Base-by-base conservation (phyloP, 2,329 filamentous ascomycete genomes). In the Colletotrichum scovillei region DNA sequence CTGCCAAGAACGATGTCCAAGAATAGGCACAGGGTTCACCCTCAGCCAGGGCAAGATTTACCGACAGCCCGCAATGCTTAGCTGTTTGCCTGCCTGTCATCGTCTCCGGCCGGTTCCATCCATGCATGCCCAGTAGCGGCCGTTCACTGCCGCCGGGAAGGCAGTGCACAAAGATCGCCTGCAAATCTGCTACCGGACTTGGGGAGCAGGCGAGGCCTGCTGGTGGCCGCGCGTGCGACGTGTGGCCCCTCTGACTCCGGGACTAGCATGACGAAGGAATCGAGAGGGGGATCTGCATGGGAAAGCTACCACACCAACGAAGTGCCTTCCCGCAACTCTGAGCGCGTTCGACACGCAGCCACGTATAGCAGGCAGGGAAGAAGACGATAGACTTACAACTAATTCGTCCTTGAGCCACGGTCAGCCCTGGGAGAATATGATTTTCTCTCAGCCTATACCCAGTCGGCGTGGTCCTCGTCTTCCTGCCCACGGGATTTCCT, bases 1-100 rank as follows among this genome's bases (percentile, higher is more conserved):
- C 67, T 65, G 60, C 70, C 66, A 69, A 73, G 55, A 55, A 55
- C 28, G 66, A 69, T 64, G 42, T 73, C 70, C 70, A 52, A 66
- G 59, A 73, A 73, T 73, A 73, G 67, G 16, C 35, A 49, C 60
- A 73, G 16, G 60, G 46, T 19, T 73, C 35, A 62, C 59, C 46
- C 16, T 60, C 67, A 46, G 52, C 46, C 22, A 30, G 22, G 70
- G 70, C 14, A 73, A 62, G 67, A 70, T 62, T 73, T 70, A 38
- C 60, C 70, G 70, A 42, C 60, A 52, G 30, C 70, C 67, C 60
- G 60, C 60, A 73, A 70, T 62, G 60, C 67, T 70, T 70, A 66
- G 67, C 70, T 49, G 32, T 66, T 57, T 70, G n/a, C 65, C 26
- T 38, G 30, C 53, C 30, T 72, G 58, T 69, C 66, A 64, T 55